Conservation (phyloP, 2,329 filamentous ascomycete genomes). For the Fusarium sp. region DNA sequence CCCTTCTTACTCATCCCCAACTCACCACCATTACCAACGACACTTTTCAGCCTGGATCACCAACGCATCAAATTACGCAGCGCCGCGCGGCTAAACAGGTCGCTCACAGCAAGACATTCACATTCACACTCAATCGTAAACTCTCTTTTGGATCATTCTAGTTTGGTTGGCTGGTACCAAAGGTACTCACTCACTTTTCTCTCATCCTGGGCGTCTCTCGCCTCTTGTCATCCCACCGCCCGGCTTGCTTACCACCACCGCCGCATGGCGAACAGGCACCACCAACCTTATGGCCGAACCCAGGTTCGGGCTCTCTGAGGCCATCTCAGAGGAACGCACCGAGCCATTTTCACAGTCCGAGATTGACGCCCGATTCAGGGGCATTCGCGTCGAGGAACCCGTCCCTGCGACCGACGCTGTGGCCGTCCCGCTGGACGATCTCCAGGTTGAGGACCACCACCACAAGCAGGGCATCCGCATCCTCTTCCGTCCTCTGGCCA, state of each 20-base stretch:
- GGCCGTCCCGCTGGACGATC: conserved; percentile 65
- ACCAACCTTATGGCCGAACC: conserved; percentile 59
- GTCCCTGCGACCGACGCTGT: conserved; percentile 53
- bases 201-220: conserved; percentile 19
- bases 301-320: conserved; percentile 53
- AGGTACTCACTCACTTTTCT: conserved; percentile 43
- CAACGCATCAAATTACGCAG: conserved; percentile 31
- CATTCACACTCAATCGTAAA: conserved; percentile 18
- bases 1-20: conserved; percentile 37
- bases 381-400: conserved; percentile 59
- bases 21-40: conserved; percentile 14
- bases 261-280: conserved; percentile 46
- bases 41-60: conserved; percentile 38
- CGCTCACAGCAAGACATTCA: conserved; percentile 29
- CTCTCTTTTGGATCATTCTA: conserved; percentile 23
- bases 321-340: conserved; percentile 63
- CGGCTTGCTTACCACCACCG: conserved; percentile 44
- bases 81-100: conserved; percentile 30
- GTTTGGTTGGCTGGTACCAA: conserved; percentile 38
- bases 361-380: conserved; percentile 62
- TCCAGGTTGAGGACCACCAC: conserved; percentile 64
- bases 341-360: conserved; percentile 70
- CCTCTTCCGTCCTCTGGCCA: conserved; percentile 66
- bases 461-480: conserved; percentile 69
- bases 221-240: conserved; percentile 27